A percentile compares a stretch with the other conserved stretches of the same genome.
These are phyloP conservation scores for Balamuthia mandrillaris DNA, from an alignment of 208 protist species.

Conservation along the genomic window DNA sequence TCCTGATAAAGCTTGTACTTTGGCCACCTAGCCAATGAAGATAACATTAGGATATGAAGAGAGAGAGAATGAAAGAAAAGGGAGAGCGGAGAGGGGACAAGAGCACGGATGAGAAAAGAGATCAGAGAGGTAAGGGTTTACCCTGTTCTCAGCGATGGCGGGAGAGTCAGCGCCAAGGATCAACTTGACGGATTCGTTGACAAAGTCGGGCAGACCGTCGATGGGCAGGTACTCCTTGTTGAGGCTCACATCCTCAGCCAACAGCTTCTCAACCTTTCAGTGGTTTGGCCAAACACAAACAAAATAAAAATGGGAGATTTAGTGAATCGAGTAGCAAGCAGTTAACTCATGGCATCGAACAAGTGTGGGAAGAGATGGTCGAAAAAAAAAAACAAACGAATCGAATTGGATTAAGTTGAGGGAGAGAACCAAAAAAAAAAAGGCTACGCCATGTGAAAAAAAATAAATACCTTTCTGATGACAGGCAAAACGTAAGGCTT, in stretches of 20 bases:
- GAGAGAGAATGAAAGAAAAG: background rate
- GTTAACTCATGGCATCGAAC: too few relatives aligned
- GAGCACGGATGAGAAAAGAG: background rate
- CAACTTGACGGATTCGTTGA: conserved; percentile 75
- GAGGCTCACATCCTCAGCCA: conserved; percentile 44
- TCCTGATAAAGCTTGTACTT: conserved; percentile 83
- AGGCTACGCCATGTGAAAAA: background rate
- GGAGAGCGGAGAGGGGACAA: background rate
- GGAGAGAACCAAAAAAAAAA: too few relatives aligned
- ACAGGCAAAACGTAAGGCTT: conserved; percentile 85
- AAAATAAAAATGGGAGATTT: too few relatives aligned
- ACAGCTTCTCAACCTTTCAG: conserved; percentile 60
- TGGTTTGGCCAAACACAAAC: background rate
- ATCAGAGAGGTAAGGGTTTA: background rate
- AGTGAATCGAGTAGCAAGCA: too few relatives aligned
- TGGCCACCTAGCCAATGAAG: conserved; percentile 58
- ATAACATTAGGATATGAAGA: background rate
- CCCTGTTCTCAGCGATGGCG: conserved; percentile 58
- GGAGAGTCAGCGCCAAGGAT: conserved; percentile 81
- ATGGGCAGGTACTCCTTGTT: conserved; percentile 97
- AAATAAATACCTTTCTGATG: conserved; percentile 77
- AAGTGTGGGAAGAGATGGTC: too few relatives aligned
- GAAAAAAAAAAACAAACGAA: background rate
- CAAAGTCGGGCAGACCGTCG: conserved; percentile 81
- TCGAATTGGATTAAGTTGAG: background rate